These are phyloP conservation scores for Stylonectria norvegica DNA, from an alignment of 2,329 filamentous ascomycete genomes.

Conservation along the genomic window DNA sequence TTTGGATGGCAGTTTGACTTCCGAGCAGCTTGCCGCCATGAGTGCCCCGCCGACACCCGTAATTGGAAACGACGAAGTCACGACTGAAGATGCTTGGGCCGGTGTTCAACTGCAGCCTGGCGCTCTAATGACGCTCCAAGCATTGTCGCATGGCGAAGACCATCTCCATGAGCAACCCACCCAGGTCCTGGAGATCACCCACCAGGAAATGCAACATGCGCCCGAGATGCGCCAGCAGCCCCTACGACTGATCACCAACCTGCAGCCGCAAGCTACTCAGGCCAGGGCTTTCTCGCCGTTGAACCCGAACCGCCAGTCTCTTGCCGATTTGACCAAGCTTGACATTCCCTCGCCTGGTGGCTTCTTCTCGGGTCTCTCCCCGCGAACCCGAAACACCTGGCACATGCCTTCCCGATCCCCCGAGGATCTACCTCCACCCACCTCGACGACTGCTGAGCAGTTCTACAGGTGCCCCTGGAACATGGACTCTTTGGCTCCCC, in stretches of 20 bases:
- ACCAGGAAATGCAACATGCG: conserved; percentile 17
- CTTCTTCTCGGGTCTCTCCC: conserved; percentile 84
- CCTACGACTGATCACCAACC: conserved; percentile 47
- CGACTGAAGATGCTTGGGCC: conserved; percentile 62
- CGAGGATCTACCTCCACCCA: conserved; percentile 60
- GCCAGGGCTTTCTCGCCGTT: conserved; percentile 26
- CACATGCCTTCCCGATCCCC: conserved; percentile 56
- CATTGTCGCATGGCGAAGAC: conserved; percentile 61
- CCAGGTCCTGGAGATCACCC: conserved; percentile 44
- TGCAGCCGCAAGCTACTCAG: conserved; percentile 26
- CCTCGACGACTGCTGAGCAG: conserved; percentile 84
- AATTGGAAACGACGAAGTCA: conserved; percentile 53
- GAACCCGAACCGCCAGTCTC: conserved; percentile 48
- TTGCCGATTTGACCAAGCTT: conserved; percentile 72
- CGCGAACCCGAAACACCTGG: conserved; percentile 78
- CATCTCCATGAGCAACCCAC: conserved; percentile 54
- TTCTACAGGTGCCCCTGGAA: conserved; percentile 87
- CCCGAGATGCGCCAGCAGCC: conserved; percentile 50
- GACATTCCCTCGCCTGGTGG: conserved; percentile 89
- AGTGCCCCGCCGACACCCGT: conserved; percentile 85
- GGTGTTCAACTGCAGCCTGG: conserved; percentile 74
- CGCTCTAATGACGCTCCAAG: conserved; percentile 76
- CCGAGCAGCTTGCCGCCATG: conserved; percentile 78
- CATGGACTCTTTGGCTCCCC: conserved; percentile 37
- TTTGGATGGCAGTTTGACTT: conserved; percentile 81